Percentiles rank a stretch among this genome's conserved stretches.
Evolutionary conservation across 2,329 filamentous ascomycete genomes (phyloP).

Genomic region (Talaromyces sp.): DNA sequence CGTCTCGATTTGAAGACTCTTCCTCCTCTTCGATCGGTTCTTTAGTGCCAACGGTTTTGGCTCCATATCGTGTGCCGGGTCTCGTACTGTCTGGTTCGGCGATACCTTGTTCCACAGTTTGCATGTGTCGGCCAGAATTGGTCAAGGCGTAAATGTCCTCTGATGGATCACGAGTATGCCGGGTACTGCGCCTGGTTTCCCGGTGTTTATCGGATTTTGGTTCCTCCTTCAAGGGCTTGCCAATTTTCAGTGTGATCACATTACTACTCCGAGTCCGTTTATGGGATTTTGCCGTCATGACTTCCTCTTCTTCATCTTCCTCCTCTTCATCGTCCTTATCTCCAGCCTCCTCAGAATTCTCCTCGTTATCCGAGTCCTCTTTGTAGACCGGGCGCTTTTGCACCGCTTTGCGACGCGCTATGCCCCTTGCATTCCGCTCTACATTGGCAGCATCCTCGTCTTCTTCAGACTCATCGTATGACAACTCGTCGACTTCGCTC

Average conservation of each 20-base stretch:
- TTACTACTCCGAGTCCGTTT: constrained; percentile 17
- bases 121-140: constrained; percentile 53
- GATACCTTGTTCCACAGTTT: constrained; percentile 50
- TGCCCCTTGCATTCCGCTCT: constrained; percentile 53
- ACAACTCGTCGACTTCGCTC: constrained; percentile 36
- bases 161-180: constrained; percentile 52
- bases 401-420: constrained; percentile 50
- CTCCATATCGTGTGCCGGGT: constrained; percentile 17
- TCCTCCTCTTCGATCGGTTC: constrained; percentile 27
- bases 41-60: constrained; percentile 37
- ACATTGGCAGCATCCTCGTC: constrained; percentile 35
- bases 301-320: constrained; percentile 33
- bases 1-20: constrained; percentile 28
- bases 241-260: constrained; percentile 26
- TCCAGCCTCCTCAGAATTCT: constrained; percentile 42
- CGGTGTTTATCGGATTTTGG: constrained; percentile 18
- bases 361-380: constrained; percentile 44
- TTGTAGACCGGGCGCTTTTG: constrained; percentile 52
- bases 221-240: constrained; percentile 22
- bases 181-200: constrained; percentile 48
- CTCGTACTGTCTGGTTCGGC: constrained; percentile 37
- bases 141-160: constrained; percentile 53
- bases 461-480: constrained; percentile 41
- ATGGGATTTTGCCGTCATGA: constrained; percentile 12
- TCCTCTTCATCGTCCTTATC: constrained; percentile 16